Conservation (phyloP, 495 filamentous ascomycete genomes). For the Podospora didyma region DNA sequence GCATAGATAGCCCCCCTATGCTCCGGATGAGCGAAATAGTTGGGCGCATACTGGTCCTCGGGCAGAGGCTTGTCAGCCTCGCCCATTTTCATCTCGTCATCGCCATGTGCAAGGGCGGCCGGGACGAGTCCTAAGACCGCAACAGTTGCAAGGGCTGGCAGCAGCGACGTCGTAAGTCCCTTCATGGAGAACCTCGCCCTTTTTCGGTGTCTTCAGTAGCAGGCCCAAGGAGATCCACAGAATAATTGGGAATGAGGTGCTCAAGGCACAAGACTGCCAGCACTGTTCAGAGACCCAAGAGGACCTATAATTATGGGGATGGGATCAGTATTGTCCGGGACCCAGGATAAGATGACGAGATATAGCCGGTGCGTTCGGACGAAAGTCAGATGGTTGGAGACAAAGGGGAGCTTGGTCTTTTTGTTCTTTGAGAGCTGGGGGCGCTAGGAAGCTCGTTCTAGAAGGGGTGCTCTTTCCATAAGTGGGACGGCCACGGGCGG, state of each 20-base stretch:
- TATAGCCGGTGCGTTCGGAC: too few relatives aligned
- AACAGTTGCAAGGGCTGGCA: conserved; percentile 18
- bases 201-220: background rate
- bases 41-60: conserved; percentile 46
- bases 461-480: background rate
- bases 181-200: conserved; percentile 15
- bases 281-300: too few relatives aligned
- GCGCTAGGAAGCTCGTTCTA: background rate
- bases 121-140: conserved; percentile 35
- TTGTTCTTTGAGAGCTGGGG: background rate
- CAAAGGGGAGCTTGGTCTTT: background rate
- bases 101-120: conserved; percentile 40
- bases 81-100: conserved; percentile 43
- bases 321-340: background rate
- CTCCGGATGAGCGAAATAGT: conserved; percentile 73
- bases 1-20: conserved; percentile 64
- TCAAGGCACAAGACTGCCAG: too few relatives aligned
- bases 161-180: conserved; percentile 10
- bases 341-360: too few relatives aligned
- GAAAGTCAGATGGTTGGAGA: background rate
- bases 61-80: conserved; percentile 35
- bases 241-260: too few relatives aligned
- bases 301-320: too few relatives aligned
- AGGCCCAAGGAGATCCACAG: too few relatives aligned
- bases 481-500: background rate